These are phyloP conservation scores for Diddensiella caesifluorescens DNA, from an alignment of 805 yeast genomes.

Conservation along the genomic window DNA sequence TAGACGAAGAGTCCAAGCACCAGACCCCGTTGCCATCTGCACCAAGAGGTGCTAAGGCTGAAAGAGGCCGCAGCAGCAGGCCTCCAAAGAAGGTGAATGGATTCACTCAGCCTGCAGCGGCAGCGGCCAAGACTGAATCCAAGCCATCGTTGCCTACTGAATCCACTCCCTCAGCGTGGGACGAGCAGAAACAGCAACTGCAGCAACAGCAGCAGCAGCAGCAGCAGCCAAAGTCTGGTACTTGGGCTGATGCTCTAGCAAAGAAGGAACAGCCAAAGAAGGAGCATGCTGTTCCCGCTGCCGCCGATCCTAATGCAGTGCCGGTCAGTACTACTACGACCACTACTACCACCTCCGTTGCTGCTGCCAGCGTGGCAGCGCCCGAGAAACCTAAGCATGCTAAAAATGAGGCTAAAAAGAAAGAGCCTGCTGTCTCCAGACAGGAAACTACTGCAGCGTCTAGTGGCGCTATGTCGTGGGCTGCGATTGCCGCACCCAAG, in stretches of 20 bases:
- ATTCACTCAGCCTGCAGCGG: constrained; percentile 21
- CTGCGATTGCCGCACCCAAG: constrained; percentile 61
- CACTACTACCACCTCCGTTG: constrained; percentile 11
- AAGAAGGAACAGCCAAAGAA: constrained; percentile 21
- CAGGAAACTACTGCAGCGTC: constrained; percentile 16
- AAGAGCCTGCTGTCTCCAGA: constrained; percentile 21
- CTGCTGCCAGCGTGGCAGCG: constrained; percentile 12
- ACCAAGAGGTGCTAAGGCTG: constrained; percentile 22
- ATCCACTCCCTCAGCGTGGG: constrained; percentile 1
- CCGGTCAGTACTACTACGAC: constrained; percentile 14
- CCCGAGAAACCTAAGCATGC: constrained; percentile 3
- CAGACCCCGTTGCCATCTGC: constrained; percentile 14
- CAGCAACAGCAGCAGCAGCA: no score
- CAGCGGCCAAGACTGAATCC: constrained; percentile 22
- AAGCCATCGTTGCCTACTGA: constrained; percentile 15
- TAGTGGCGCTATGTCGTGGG: constrained; percentile 48
- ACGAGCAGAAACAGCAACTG: constrained; percentile 24
- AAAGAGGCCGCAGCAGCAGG: constrained; percentile 20
- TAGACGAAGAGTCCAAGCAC: constrained; percentile 20
- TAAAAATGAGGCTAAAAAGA: constrained; percentile 5
- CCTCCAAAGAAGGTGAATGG: constrained; percentile 16
- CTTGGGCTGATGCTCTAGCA: constrained; percentile 38
- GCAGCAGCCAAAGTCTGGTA: constrained; percentile 6
- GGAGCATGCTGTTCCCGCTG: constrained; percentile 9
- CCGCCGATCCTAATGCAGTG: constrained; percentile 13